Evolutionary conservation across 192 early-diverging fungal genomes (phyloP), one percentile per base, ranked within the genome.

Genomic region (Pilaira anomala): DNA sequence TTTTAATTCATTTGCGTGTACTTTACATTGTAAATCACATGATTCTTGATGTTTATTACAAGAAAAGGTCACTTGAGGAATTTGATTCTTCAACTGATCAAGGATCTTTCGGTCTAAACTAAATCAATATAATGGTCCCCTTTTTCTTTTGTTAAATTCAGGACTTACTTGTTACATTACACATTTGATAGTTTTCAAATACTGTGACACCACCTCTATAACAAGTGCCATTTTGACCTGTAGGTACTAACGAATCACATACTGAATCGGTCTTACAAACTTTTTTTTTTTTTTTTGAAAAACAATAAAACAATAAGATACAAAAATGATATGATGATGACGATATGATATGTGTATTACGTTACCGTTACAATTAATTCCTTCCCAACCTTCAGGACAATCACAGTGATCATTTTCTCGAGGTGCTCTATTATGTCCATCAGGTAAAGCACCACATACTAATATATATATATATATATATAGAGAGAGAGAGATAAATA

Each of bases 361-460:
- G 56, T 33, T 72, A 88, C 86, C 83, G 76, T 97, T 97, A 81
- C 94, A 97, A 69, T 97, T 97, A 69, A 92, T 91, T 44, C 94
- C 94, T 41, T 83, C 86, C 94, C 94, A 97, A 16, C 92, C 93
- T 19, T 90, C 87, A 28, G 84, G 73, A 66, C 94, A 97, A 33
- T 86, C 76, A 62, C 93, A 93, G 3, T 81, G 65, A 22, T 82
- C 68, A 33, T 77, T 77, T 48, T 78, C 70, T 29, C 87, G 77
- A 4, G 74, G 77, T 11, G 74, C 76, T 13, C 89, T 83, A 25
- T 85, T 80, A 13, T 61, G 72, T n/a, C 85, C 85, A 62, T 86
- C 87, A 0, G 85, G 65, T 7, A 90, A 79, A 29, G 86, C 84
- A 56, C 86, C 82, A 55, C 91, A 94, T 14, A 89, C 90, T 93